These are phyloP conservation scores for Cystobasidium sp. DNA, from an alignment of 1,284 basidiomycete species.

Conservation along the genomic window DNA sequence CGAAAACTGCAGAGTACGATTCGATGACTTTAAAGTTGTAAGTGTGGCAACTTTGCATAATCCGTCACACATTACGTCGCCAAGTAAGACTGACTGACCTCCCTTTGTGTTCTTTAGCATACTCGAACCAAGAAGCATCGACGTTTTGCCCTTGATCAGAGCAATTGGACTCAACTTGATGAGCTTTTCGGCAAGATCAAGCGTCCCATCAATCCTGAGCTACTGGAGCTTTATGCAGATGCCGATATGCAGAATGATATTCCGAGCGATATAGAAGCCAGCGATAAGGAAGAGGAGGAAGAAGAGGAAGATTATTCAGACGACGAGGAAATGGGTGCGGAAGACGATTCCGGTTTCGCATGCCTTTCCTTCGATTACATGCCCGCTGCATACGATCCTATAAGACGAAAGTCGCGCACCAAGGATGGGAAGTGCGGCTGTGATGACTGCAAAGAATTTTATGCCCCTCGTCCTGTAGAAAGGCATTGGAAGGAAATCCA, in stretches of 20 bases:
- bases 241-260: slow-evolving; percentile 25
- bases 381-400: not conserved
- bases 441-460: not conserved
- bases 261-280: slow-evolving; percentile 45
- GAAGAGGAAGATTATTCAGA: slow-evolving; percentile 48
- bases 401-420: not conserved
- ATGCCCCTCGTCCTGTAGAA: too few species aligned
- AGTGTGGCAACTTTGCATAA: slow-evolving; percentile 53
- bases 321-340: slow-evolving; percentile 52
- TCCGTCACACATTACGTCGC: slow-evolving; percentile 10
- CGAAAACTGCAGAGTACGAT: slow-evolving; percentile 92
- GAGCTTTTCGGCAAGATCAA: slow-evolving; percentile 73
- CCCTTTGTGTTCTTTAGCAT: slow-evolving; percentile 66
- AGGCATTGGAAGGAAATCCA: too few species aligned
- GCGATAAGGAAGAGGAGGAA: slow-evolving; percentile 51
- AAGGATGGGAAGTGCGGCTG: not conserved
- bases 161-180: slow-evolving; percentile 84
- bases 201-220: slow-evolving; percentile 63
- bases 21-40: slow-evolving; percentile 83
- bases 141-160: slow-evolving; percentile 78
- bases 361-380: not conserved
- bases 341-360: slow-evolving; percentile 43
- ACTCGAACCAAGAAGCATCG: slow-evolving; percentile 75
- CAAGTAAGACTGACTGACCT: slow-evolving; percentile 12
- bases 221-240: slow-evolving; percentile 31